These are phyloP conservation scores for Saussurea involucrata DNA, from an alignment of 129 eudicot genomes.

Conservation along the genomic window DNA sequence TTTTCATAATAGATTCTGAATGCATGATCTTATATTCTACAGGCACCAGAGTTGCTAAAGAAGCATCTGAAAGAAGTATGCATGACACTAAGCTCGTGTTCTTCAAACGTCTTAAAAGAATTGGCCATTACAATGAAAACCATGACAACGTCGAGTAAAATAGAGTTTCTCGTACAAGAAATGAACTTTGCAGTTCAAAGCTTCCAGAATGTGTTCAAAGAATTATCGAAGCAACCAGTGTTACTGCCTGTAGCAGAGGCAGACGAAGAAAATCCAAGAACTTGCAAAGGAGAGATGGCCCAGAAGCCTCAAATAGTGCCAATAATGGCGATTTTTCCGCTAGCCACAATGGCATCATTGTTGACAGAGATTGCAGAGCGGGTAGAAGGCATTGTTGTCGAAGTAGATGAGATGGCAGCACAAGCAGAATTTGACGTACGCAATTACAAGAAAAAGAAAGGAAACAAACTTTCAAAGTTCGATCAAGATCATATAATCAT, in stretches of 20 bases:
- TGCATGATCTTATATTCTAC: constrained; percentile 13
- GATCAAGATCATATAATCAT: constrained; percentile 25
- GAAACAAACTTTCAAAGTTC: constrained; percentile 4
- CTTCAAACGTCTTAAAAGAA: constrained; percentile 63
- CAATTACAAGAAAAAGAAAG: constrained; percentile 16
- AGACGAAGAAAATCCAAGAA: constrained; percentile 13
- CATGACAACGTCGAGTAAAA: constrained; percentile 55
- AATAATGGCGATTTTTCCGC: constrained; percentile 56
- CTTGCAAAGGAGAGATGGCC: constrained; percentile 10
- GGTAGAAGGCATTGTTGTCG: constrained; percentile 45
- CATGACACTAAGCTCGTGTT: constrained; percentile 41
- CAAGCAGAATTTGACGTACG: constrained; percentile 56
- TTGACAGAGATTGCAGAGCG: constrained; percentile 66
- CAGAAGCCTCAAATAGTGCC: constrained; percentile 23
- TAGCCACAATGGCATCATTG: constrained; percentile 62
- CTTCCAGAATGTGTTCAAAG: constrained; percentile 47
- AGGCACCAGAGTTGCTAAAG: constrained; percentile 72
- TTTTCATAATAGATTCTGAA: neutral
- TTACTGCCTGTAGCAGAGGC: neutral
- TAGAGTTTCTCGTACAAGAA: constrained; percentile 44
- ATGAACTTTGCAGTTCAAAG: constrained; percentile 61
- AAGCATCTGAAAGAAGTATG: constrained; percentile 57
- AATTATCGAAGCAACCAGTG: constrained; percentile 39
- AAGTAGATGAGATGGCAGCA: constrained; percentile 59
- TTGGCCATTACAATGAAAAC: constrained; percentile 47